These are phyloP conservation scores for Talaromyces sp. DNA, from an alignment of 2,329 filamentous ascomycete genomes.

Conservation along the genomic window DNA sequence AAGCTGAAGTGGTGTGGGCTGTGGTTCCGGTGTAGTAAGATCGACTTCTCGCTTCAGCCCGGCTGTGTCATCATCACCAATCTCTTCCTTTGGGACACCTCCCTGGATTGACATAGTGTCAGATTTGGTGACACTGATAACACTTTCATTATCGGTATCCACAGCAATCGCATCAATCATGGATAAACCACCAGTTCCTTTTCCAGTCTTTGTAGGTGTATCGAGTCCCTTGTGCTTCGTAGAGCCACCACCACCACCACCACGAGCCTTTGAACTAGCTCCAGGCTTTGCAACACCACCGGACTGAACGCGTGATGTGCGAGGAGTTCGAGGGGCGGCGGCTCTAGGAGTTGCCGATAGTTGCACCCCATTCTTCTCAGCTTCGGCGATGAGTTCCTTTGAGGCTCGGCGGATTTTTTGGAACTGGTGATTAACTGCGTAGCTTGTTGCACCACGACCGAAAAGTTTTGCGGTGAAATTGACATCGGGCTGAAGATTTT, in stretches of 20 bases:
- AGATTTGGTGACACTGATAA: background rate
- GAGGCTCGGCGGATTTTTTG: slow-evolving; percentile 43
- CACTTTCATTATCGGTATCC: background rate
- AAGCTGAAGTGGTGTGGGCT: background rate
- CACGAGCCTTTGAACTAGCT: background rate
- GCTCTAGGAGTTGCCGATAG: background rate
- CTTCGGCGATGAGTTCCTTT: slow-evolving; percentile 28
- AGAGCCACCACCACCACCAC: too few species aligned
- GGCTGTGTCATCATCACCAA: background rate
- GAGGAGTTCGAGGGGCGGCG: background rate
- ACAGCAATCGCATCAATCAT: background rate
- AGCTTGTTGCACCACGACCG: slow-evolving; percentile 44
- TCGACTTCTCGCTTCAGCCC: background rate
- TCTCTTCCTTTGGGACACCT: background rate
- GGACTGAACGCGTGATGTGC: background rate
- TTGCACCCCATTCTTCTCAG: slow-evolving; percentile 10
- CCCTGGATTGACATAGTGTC: background rate
- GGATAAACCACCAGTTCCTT: background rate
- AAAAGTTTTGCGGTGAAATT: slow-evolving; percentile 41
- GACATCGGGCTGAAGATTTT: slow-evolving; percentile 41
- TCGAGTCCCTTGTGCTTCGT: background rate
- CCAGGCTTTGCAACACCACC: background rate
- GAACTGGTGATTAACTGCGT: slow-evolving; percentile 45
- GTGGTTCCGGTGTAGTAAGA: background rate
- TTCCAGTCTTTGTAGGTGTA: background rate